Evolutionary conservation across 257 asterid genomes (phyloP), one percentile per base, ranked within the genome.

Genomic region (Solanum tarapatanum): DNA sequence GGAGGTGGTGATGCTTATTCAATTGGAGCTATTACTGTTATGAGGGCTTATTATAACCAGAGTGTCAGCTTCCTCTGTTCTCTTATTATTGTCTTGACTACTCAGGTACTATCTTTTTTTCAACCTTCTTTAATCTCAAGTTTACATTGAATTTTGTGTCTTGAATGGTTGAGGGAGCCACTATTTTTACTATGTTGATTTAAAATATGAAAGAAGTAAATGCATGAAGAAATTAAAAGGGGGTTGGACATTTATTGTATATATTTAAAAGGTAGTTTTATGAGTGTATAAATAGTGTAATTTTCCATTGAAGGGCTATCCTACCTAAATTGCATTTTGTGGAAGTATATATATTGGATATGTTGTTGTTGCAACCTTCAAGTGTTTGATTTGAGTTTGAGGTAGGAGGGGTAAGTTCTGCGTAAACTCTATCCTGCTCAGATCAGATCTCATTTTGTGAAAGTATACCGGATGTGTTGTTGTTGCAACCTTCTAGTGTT

Each of bases 1-100:
- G 99, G 99, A 8, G 99, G 99, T 2, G 99, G 99, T 5, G 99
- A 97, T 88, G 99, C 99, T 48, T 97, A 97, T 91, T 94, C 99
- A 28, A 97, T 97, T 74, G 99, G 99, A 3, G 99, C 99, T n/a
- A 93, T 97, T 86, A 96, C 99, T 64, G 98, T 97, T 16, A 97
- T 97, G 99, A 97, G 94, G 87, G 97, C 97, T 77, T 97, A 95
- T 84, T 97, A 97, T 88, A 97, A 93, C 87, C 99, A 96, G 92
- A 94, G 90, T 66, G 35, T 97, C 84, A 93, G 83, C 84, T 97
- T 97, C 88, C 77, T 96, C 1, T 96, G 95, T 86, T 98, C 95
- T 5, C 97, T 97, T 9, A 43, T 97, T 8, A 92, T 97, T 84
- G 99, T 97, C 74, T 86, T 97, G 90, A 97, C 99, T 23, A 93